phyloP scores from a whole-genome alignment of 768 basidiomycete genomes.

The Suillus brevipes region DNA sequence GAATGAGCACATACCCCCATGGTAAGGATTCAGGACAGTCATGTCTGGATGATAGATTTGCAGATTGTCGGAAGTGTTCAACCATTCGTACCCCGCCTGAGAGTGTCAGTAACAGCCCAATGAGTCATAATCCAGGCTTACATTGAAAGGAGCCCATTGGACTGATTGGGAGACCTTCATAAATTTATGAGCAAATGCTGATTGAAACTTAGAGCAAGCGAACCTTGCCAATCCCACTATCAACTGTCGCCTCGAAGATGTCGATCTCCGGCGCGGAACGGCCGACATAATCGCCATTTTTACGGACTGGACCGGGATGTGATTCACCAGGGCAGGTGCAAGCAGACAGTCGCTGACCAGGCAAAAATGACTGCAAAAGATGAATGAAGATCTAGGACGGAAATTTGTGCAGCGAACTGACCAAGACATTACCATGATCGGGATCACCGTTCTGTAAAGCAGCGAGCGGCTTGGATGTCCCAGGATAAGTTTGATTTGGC shows the following conservation, averaged over 20 bases:
- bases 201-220: slow-evolving; percentile 13
- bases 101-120: not conserved
- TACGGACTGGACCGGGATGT: slow-evolving; percentile 54
- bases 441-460: slow-evolving; percentile 43
- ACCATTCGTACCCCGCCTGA: slow-evolving; percentile 45
- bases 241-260: slow-evolving; percentile 51
- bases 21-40: slow-evolving; percentile 42
- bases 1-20: slow-evolving; percentile 37
- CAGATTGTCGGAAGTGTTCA: slow-evolving; percentile 36
- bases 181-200: slow-evolving; percentile 11
- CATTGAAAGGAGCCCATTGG: slow-evolving; percentile 44
- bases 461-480: slow-evolving; percentile 43
- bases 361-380: slow-evolving; percentile 42
- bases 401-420: slow-evolving; percentile 11
- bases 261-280: slow-evolving; percentile 62
- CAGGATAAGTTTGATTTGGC: slow-evolving; percentile 65
- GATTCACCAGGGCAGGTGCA: slow-evolving; percentile 61
- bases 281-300: slow-evolving; percentile 52
- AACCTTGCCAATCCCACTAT: slow-evolving; percentile 35
- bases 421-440: slow-evolving; percentile 25
- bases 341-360: slow-evolving; percentile 55
- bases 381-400: slow-evolving; percentile 7
- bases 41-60: slow-evolving; percentile 38
- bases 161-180: slow-evolving; percentile 53
- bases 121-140: slow-evolving; percentile 18